These are phyloP conservation scores for Ustilago vetiveriae DNA, from an alignment of 1,284 basidiomycete species.

Conservation along the genomic window DNA sequence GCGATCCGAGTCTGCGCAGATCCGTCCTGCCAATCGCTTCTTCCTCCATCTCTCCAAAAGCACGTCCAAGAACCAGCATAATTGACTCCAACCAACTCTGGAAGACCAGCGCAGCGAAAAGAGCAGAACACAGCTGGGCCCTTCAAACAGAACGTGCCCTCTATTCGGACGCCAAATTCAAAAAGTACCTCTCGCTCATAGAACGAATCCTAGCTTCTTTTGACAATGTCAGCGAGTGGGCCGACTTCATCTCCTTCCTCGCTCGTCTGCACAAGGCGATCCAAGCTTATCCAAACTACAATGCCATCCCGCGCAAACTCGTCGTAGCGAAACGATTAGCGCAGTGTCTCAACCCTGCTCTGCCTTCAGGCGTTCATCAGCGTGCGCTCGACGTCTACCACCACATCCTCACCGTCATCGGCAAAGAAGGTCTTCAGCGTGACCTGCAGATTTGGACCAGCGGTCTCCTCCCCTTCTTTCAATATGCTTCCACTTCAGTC, in stretches of 20 bases:
- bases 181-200: slow-evolving; percentile 89
- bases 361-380: slow-evolving; percentile 96
- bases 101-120: slow-evolving; percentile 59
- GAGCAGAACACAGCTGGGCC: slow-evolving; percentile 63
- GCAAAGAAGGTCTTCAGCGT: slow-evolving; percentile 83
- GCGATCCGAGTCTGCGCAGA: slow-evolving; percentile 4
- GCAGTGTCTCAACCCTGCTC: slow-evolving; percentile 94
- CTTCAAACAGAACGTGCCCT: slow-evolving; percentile 61
- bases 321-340: slow-evolving; percentile 93
- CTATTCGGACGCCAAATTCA: slow-evolving; percentile 84
- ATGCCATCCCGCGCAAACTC: slow-evolving; percentile 93
- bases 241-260: slow-evolving; percentile 97
- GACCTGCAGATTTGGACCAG: slow-evolving; percentile 95
- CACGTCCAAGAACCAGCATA: slow-evolving; percentile 36
- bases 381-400: slow-evolving; percentile 93
- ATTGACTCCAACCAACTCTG: slow-evolving; percentile 53
- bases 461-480: slow-evolving; percentile 97
- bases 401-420: slow-evolving; percentile 87
- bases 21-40: slow-evolving; percentile 9
- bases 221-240: slow-evolving; percentile 98
- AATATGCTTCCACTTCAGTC: slow-evolving; percentile 89
- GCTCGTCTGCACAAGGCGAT: slow-evolving; percentile 94
- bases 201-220: slow-evolving; percentile 92
- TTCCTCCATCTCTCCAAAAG: slow-evolving; percentile 23
- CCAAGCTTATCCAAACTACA: slow-evolving; percentile 88